Percentiles rank a stretch among this genome's conserved stretches.
Conservation (phyloP, 2,329 filamentous ascomycete species). For the Fusarium sp. region DNA sequence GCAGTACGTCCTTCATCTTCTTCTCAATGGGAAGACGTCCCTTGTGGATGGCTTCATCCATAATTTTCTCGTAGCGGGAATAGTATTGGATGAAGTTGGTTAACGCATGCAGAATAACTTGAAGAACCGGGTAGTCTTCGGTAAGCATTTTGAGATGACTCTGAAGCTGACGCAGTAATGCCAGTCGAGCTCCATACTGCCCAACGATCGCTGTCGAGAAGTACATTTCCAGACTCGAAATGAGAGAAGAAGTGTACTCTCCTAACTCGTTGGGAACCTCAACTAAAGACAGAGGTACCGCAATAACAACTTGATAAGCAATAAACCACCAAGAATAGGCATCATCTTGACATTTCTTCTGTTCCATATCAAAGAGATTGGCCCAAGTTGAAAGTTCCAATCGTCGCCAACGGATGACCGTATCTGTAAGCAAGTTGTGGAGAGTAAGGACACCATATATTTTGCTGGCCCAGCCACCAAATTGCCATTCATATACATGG, state of each 20-base stretch:
- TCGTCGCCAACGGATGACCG: slow-evolving; percentile 89
- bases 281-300: slow-evolving; percentile 76
- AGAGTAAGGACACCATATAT: slow-evolving; percentile 76
- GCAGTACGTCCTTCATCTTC: slow-evolving; percentile 90
- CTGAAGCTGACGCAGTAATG: slow-evolving; percentile 74
- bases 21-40: slow-evolving; percentile 86
- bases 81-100: slow-evolving; percentile 84
- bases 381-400: slow-evolving; percentile 94
- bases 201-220: slow-evolving; percentile 83
- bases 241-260: slow-evolving; percentile 74
- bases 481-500: slow-evolving; percentile 93
- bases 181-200: slow-evolving; percentile 80
- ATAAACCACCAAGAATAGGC: slow-evolving; percentile 97
- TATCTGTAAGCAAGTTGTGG: slow-evolving; percentile 82
- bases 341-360: slow-evolving; percentile 78
- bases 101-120: slow-evolving; percentile 72
- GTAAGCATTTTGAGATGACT: slow-evolving; percentile 74
- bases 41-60: slow-evolving; percentile 73
- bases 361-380: slow-evolving; percentile 86
- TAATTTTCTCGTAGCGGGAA: slow-evolving; percentile 74
- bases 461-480: slow-evolving; percentile 84
- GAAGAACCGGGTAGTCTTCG: slow-evolving; percentile 69
- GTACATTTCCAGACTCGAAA: slow-evolving; percentile 83
- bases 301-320: slow-evolving; percentile 89
- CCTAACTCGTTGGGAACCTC: slow-evolving; percentile 70